phyloP scores from a whole-genome alignment of 495 filamentous ascomycete genomes.

The Haplographium delicatum region DNA sequence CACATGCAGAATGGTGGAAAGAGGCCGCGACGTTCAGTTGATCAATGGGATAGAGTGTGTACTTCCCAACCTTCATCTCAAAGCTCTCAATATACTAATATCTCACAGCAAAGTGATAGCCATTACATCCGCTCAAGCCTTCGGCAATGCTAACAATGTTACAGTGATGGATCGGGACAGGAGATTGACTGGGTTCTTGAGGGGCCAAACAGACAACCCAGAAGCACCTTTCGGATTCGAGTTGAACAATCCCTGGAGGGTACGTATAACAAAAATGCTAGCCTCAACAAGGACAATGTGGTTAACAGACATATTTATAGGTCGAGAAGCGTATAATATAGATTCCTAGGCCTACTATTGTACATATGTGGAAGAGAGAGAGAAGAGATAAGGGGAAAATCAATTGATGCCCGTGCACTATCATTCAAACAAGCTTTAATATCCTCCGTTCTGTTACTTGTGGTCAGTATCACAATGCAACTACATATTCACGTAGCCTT shows the following conservation, averaged over 20 bases:
- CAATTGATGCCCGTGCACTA: too few species aligned
- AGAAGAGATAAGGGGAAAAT: too few species aligned
- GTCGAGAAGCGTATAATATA: conserved; percentile 23
- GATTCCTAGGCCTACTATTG: conserved; percentile 4
- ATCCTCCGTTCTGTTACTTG: too few species aligned
- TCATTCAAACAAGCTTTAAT: too few species aligned
- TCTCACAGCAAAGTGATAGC: conserved; percentile 27
- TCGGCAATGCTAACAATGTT: conserved; percentile 29
- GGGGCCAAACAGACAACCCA: conserved; percentile 81
- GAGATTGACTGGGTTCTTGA: conserved; percentile 75
- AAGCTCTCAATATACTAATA: conserved; percentile 18
- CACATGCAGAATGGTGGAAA: conserved; percentile 84
- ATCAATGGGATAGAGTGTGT: conserved; percentile 91
- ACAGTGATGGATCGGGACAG: conserved; percentile 96
- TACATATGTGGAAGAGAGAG: conserved; percentile 10
- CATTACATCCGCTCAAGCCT: background rate
- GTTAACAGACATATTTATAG: conserved; percentile 7
- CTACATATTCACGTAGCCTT: too few species aligned
- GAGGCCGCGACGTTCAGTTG: conserved; percentile 72
- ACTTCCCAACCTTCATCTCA: background rate
- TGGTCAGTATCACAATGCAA: too few species aligned
- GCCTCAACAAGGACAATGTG: too few species aligned
- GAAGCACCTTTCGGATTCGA: conserved; percentile 84
- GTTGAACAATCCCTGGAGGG: conserved; percentile 90
- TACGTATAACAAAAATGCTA: conserved; percentile 12